Percentiles rank a stretch among this genome's conserved stretches.
Conservation (phyloP, 768 basidiomycete genomes). For the Hydnomerulius pinastri region DNA sequence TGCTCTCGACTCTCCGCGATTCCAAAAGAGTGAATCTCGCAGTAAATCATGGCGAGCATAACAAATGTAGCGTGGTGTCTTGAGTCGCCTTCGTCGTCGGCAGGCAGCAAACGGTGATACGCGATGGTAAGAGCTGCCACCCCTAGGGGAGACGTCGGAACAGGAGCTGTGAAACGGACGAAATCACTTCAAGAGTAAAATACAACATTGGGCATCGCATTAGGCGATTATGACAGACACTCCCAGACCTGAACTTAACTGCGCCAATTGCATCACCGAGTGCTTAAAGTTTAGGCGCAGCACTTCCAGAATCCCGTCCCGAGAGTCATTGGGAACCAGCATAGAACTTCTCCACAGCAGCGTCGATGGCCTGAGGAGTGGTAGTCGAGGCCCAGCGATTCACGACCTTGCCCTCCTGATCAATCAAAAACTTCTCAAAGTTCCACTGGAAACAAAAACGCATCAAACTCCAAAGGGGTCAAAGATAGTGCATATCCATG, state of each 20-base stretch:
- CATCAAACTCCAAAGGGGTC: not conserved
- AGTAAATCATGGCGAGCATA: too few relatives aligned
- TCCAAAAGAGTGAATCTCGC: too few relatives aligned
- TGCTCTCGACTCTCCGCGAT: too few relatives aligned
- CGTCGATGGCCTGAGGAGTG: slow-evolving; percentile 62
- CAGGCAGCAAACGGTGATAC: too few relatives aligned
- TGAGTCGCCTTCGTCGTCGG: too few relatives aligned
- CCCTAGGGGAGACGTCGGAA: not conserved
- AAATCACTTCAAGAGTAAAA: too few relatives aligned
- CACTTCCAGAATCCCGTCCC: not conserved
- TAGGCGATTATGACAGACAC: not conserved
- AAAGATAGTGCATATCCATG: not conserved
- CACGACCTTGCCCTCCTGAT: slow-evolving; percentile 75
- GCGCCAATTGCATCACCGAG: not conserved
- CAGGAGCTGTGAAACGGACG: not conserved
- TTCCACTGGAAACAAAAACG: slow-evolving; percentile 62
- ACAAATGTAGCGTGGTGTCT: too few relatives aligned
- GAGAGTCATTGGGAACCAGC: slow-evolving; percentile 20
- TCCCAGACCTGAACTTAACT: not conserved
- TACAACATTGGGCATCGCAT: not conserved
- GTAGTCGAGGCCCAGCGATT: slow-evolving; percentile 79
- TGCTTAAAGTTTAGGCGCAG: slow-evolving; percentile 15
- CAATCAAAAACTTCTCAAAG: slow-evolving; percentile 86
- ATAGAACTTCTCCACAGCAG: slow-evolving; percentile 63
- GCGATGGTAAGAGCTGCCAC: too few relatives aligned